Evolutionary conservation across 2,329 filamentous ascomycete species (phyloP).

Genomic region (Cercospora sp.): DNA sequence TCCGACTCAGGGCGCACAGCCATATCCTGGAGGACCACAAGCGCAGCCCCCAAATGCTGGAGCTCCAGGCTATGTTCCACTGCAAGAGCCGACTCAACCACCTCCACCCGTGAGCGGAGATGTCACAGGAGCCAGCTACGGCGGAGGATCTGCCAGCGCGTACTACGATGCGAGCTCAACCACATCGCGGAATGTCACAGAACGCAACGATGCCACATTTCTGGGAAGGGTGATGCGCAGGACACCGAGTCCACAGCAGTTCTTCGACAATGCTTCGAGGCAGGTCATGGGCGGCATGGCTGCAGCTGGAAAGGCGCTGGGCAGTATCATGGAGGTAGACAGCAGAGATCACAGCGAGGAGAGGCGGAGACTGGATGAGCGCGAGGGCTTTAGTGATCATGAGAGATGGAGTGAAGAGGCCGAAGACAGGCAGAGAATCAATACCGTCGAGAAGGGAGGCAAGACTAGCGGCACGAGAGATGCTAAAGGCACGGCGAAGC

Average conservation of each 20-base stretch:
- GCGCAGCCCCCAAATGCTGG: constrained; percentile 8
- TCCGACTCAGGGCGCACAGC: constrained; percentile 30
- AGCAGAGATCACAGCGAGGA: constrained; percentile 61
- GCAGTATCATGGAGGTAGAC: constrained; percentile 82
- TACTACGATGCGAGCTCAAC: constrained; percentile 29
- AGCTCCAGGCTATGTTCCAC: constrained; percentile 21
- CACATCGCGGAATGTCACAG: constrained; percentile 17
- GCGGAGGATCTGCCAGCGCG: constrained; percentile 35
- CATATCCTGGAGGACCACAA: constrained; percentile 28
- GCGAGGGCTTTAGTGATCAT: constrained; percentile 61
- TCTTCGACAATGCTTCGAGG: constrained; percentile 80
- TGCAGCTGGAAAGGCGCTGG: constrained; percentile 78
- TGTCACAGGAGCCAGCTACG: constrained; percentile 17
- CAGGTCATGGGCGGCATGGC: constrained; percentile 78
- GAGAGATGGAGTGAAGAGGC: constrained; percentile 92
- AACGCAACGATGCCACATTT: constrained; percentile 30
- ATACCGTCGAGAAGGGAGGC: constrained; percentile 28
- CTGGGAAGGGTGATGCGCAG: constrained; percentile 69
- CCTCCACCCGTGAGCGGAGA: constrained; percentile 29
- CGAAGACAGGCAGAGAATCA: constrained; percentile 56
- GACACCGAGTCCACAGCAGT: constrained; percentile 83
- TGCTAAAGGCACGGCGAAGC: constrained; percentile 45
- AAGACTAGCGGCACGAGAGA: constrained; percentile 23
- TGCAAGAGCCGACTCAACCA: constrained; percentile 31
- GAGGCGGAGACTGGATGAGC: constrained; percentile 28